phyloP scores from a whole-genome alignment of 2,329 filamentous ascomycete genomes.

The Colletotrichum chrysophilum region DNA sequence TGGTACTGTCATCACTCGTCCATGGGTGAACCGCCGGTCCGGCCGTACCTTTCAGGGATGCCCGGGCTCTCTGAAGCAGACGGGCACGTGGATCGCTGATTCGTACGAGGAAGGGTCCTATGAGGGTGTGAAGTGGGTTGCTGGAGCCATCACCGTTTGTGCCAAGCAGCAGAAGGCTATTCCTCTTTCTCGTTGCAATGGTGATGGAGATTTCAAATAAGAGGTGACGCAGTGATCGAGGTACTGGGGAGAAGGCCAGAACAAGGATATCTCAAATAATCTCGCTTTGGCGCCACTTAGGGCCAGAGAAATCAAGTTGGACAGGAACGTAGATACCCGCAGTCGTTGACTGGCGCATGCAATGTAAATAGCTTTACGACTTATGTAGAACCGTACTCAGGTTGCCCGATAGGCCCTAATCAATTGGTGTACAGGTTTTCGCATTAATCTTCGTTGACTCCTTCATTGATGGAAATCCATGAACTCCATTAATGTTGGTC shows the following conservation, averaged over 20 bases:
- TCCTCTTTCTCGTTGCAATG: neutral
- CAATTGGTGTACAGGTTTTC: accelerated
- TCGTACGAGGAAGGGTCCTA: neutral
- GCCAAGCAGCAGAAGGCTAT: neutral
- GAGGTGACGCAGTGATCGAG: accelerated
- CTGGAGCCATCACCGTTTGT: constrained; percentile 4
- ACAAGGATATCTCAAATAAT: neutral
- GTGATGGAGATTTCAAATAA: neutral
- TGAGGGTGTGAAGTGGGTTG: constrained; percentile 6
- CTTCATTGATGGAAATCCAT: no score
- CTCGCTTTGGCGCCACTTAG: no score
- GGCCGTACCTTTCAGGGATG: neutral
- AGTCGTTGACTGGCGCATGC: accelerated
- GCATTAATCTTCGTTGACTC: accelerated
- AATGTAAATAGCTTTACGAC: neutral
- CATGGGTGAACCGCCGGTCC: constrained; percentile 1
- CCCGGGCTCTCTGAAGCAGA: neutral
- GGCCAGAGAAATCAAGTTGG: neutral
- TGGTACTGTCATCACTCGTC: neutral
- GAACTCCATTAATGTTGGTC: accelerated
- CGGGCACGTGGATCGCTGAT: constrained; percentile 6
- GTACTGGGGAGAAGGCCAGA: accelerated
- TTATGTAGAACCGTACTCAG: accelerated
- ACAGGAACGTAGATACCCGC: neutral
- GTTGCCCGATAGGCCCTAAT: accelerated